phyloP scores from a whole-genome alignment of 495 filamentous ascomycete species.

The Trichoderma orchidacearum region DNA sequence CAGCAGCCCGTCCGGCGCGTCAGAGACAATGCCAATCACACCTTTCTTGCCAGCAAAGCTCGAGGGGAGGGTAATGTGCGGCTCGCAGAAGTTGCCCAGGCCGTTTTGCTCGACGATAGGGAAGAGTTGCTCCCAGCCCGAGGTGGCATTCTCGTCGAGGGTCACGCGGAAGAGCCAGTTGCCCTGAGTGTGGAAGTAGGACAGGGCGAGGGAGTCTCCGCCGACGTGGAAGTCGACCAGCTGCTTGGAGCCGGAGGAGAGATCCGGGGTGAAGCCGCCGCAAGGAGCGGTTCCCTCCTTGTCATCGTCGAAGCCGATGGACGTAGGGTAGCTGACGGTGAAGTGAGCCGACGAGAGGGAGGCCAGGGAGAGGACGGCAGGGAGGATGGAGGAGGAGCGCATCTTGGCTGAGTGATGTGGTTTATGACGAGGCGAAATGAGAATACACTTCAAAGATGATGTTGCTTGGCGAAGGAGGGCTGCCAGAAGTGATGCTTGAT shows the following conservation, averaged over 20 bases:
- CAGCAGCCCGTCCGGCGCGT: conserved; percentile 31
- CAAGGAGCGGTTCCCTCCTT: conserved; percentile 26
- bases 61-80: conserved; percentile 20
- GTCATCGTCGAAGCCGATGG: conserved; percentile 34
- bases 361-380: conserved; percentile 16
- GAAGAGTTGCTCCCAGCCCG: conserved; percentile 35
- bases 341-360: conserved; percentile 30
- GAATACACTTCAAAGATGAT: no score
- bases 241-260: conserved; percentile 11
- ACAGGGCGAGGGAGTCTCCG: conserved; percentile 26
- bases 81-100: conserved; percentile 29
- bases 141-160: conserved; percentile 21
- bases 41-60: conserved; percentile 35
- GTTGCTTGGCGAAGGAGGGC: background rate
- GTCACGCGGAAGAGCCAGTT: conserved; percentile 38
- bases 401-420: conserved; percentile 9
- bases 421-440: no score
- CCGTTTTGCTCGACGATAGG: conserved; percentile 31
- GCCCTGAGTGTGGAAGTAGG: conserved; percentile 26
- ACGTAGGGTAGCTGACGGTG: conserved; percentile 24
- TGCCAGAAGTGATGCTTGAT: background rate
- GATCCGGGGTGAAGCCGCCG: conserved; percentile 27
- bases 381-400: conserved; percentile 11
- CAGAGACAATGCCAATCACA: conserved; percentile 25
- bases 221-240: conserved; percentile 36